These are phyloP conservation scores for Pythium aquatile DNA, from an alignment of 352 stramenopile genomes.

Conservation along the genomic window DNA sequence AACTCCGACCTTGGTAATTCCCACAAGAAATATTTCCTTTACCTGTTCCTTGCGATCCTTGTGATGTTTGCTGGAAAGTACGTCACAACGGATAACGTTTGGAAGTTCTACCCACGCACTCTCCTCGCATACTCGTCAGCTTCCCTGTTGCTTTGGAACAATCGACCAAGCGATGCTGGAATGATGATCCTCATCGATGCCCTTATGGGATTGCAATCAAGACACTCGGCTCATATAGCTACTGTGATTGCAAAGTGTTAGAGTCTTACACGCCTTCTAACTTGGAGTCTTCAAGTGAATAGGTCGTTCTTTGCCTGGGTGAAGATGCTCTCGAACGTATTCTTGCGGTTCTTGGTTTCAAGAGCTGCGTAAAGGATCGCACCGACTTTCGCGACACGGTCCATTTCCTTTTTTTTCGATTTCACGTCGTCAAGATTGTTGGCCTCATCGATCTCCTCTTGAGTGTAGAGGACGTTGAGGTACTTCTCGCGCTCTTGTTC, in stretches of 20 bases:
- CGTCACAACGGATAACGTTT: too few species aligned
- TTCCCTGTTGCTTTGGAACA: too few species aligned
- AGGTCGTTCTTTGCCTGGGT: too few species aligned
- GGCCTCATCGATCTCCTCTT: slow-evolving; percentile 3
- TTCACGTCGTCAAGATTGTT: not conserved
- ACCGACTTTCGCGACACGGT: not conserved
- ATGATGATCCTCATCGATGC: not conserved
- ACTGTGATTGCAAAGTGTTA: too few species aligned
- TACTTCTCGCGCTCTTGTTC: slow-evolving; percentile 4
- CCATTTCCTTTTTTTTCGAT: not conserved
- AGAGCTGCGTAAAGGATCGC: not conserved
- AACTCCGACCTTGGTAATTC: not conserved
- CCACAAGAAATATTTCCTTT: too few species aligned
- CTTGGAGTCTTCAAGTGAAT: too few species aligned
- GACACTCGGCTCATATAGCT: not conserved
- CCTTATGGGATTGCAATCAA: not conserved
- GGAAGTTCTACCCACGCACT: too few species aligned
- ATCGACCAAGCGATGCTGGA: too few species aligned
- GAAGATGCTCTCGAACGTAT: not conserved
- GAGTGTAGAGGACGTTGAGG: not conserved
- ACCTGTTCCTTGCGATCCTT: too few species aligned
- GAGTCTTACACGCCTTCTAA: too few species aligned
- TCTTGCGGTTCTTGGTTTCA: too few species aligned
- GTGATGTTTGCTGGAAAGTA: too few species aligned
- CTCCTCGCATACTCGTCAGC: slow-evolving; percentile 1